phyloP scores from a whole-genome alignment of 306 rosid genomes.

The Morella rubra region DNA sequence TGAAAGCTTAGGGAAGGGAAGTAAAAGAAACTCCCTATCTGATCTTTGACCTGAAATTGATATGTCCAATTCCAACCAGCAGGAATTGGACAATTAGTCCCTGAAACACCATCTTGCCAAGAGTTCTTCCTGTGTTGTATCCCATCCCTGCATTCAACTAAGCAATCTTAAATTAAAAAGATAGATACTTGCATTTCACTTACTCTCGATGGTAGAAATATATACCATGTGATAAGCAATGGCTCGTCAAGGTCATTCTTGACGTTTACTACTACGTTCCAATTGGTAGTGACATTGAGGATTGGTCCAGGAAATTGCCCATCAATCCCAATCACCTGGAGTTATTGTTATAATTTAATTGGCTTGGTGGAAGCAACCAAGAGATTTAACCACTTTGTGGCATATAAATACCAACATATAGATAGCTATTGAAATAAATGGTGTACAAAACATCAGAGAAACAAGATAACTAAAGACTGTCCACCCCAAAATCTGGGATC shows the following conservation, averaged over 20 bases:
- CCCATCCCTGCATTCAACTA: constrained; percentile 73
- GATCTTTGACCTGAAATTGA: constrained; percentile 93
- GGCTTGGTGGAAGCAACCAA: background rate
- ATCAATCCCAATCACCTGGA: constrained; percentile 81
- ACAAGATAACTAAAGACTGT: background rate
- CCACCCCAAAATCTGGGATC: background rate
- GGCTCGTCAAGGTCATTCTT: constrained; percentile 90
- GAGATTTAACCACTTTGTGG: background rate
- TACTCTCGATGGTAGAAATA: constrained; percentile 16
- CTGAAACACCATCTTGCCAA: constrained; percentile 94
- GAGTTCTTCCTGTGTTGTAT: constrained; percentile 83
- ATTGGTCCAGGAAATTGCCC: constrained; percentile 80
- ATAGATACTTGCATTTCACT: constrained; percentile 15
- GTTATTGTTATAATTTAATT: constrained; percentile 14
- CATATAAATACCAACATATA: background rate
- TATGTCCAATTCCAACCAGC: constrained; percentile 97
- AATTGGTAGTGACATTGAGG: constrained; percentile 83
- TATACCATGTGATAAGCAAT: constrained; percentile 84
- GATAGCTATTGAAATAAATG: background rate
- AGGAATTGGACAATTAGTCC: constrained; percentile 98
- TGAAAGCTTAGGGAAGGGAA: constrained; percentile 86
- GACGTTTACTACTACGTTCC: constrained; percentile 90
- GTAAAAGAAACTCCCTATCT: constrained; percentile 94
- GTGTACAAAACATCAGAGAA: background rate
- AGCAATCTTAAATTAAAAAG: constrained; percentile 36